Conservation (phyloP, 2,329 filamentous ascomycete species). For the Coleophoma crateriformis region DNA sequence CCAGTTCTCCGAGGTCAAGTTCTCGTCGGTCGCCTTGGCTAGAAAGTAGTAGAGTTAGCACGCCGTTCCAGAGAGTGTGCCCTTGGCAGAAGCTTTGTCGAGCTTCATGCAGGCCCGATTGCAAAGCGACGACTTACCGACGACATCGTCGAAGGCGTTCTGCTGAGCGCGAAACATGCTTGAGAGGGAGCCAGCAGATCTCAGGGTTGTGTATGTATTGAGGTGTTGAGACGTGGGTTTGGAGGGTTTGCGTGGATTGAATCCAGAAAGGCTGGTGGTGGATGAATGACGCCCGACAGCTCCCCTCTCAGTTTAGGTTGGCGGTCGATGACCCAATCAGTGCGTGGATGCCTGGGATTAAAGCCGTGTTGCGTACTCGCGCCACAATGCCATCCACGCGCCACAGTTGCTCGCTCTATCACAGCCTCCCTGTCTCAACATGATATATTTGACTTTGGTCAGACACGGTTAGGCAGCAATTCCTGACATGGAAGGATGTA, state of each 20-base stretch:
- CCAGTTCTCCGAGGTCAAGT: slow-evolving; percentile 71
- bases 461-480: too few species aligned
- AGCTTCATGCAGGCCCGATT: slow-evolving; percentile 1
- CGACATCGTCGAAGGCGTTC: slow-evolving; percentile 65
- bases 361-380: too few species aligned
- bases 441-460: too few species aligned
- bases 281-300: background rate
- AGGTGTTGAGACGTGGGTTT: too few species aligned
- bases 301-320: background rate
- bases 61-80: background rate
- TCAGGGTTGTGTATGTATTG: too few species aligned
- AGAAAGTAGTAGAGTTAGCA: slow-evolving; percentile 16
- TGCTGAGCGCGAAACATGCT: slow-evolving; percentile 56
- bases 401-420: too few species aligned
- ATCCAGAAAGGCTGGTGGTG: background rate
- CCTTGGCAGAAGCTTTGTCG: background rate
- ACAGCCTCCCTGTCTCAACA: too few species aligned
- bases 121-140: slow-evolving; percentile 43
- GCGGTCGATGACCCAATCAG: too few species aligned
- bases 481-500: too few species aligned
- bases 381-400: too few species aligned
- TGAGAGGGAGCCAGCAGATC: background rate
- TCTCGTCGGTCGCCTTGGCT: slow-evolving; percentile 93
- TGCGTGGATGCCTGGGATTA: too few species aligned
- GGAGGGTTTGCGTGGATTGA: too few species aligned